Conservation (phyloP, 202 grass and related monocot species). For the Brachypodium distachyon region DNA sequence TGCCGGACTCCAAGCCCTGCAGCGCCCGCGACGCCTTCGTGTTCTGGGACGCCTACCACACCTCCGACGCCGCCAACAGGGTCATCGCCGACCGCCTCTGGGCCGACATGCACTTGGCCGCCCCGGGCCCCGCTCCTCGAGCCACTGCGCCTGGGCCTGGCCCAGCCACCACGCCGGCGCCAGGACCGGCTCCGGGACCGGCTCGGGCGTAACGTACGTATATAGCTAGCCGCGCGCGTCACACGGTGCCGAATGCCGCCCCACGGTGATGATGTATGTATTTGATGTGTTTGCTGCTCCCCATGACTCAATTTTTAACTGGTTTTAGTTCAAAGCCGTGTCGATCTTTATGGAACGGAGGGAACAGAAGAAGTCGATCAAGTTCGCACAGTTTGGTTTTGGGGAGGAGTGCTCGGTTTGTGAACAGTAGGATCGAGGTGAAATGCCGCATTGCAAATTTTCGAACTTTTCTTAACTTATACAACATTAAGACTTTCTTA, state of each 20-base stretch:
- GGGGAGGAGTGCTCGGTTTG: not conserved
- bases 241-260: too few relatives aligned
- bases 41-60: slow-evolving; percentile 96
- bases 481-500: too few relatives aligned
- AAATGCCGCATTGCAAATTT: not conserved
- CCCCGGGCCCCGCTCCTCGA: not conserved
- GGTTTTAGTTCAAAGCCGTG: too few relatives aligned
- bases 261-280: too few relatives aligned
- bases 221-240: too few relatives aligned
- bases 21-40: slow-evolving; percentile 61
- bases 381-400: not conserved
- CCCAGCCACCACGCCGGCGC: slow-evolving; percentile 4
- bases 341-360: too few relatives aligned
- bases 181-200: too few relatives aligned
- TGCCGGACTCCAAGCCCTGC: slow-evolving; percentile 76
- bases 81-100: slow-evolving; percentile 74
- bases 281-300: too few relatives aligned
- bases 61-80: slow-evolving; percentile 80
- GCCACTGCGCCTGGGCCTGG: not conserved
- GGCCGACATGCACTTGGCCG: slow-evolving; percentile 24
- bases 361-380: not conserved
- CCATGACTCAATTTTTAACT: too few relatives aligned
- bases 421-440: not conserved
- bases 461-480: too few relatives aligned
- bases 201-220: not conserved